Base-by-base conservation (phyloP, 805 yeast species). In the Saccharomyces kudriavzevii region DNA sequence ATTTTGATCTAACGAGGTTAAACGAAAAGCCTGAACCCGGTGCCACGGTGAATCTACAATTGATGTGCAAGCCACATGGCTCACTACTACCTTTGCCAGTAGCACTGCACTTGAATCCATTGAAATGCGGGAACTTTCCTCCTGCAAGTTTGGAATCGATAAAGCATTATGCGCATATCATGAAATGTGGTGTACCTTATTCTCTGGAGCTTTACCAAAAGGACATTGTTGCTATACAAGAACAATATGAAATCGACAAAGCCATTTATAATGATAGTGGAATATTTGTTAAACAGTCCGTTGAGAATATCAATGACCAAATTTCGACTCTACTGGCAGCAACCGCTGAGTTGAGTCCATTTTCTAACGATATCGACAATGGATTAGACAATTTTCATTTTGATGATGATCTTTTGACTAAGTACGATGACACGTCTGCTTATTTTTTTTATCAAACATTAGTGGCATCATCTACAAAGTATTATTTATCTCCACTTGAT, bases 391-490 rank as follows among this genome's bases (percentile, higher is more conserved):
- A 29, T 11, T 25, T 40, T 4, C 29, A 47, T n/a, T 14, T 46
- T 53, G 35, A 48, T 54, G 46, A 50, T 17, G 49, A 55, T 14
- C 20, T 63, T n/a, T 52, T 52, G n/a, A 45, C 49, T 5, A 61
- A 61, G 53, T 68, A 66, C 50, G 65, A 73, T 29, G 79, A 77
- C 56, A 47, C 64, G 0, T 70, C 71, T 55, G 79, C 84, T 6
- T 89, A 73, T 64, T 89, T 79, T 67, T 92, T 82, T 65, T 92
- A 87, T 66, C 91, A 91, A 64, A 83, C 94, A 0, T 81, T 85
- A 0, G 85, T 88, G 67, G 81, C 82, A 57, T 77, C 91, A 0
- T 70, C 84, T 2, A 80, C 84, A 1, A 77, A 79, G 56, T 89
- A 73, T 66, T 85, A 88, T 48, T 71, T 92, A 17, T 82, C 96